Evolutionary conservation across 1,139 yeast species (phyloP).

Genomic region (Kodamaea suecica): DNA sequence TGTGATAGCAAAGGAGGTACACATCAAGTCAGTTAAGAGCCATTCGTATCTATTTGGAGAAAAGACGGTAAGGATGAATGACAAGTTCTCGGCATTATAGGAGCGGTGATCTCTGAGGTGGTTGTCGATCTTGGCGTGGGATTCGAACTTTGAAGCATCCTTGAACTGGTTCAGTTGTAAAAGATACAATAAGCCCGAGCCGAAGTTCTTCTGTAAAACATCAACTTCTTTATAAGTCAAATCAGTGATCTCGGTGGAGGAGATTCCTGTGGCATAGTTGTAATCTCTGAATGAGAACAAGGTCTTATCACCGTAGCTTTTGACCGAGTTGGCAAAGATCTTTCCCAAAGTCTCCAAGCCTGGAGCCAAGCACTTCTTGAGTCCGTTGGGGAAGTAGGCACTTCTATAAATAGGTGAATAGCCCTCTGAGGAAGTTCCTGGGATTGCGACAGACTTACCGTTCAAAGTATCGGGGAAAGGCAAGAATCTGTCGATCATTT

Average conservation of each 20-base stretch:
- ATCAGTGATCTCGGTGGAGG: conserved; percentile 13
- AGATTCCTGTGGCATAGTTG: conserved; percentile 17
- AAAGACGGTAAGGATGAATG: conserved; percentile 21
- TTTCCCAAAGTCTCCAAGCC: conserved; percentile 18
- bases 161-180: conserved; percentile 20
- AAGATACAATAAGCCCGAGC: conserved; percentile 22
- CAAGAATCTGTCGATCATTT: conserved; percentile 18
- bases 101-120: conserved; percentile 14
- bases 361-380: conserved; percentile 22
- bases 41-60: conserved; percentile 24
- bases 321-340: conserved; percentile 16
- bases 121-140: conserved; percentile 22
- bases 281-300: conserved; percentile 19
- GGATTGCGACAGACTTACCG: conserved; percentile 23
- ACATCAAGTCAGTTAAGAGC: conserved; percentile 23
- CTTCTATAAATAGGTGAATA: conserved; percentile 35
- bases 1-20: conserved; percentile 21
- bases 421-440: conserved; percentile 31
- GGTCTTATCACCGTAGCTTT: conserved; percentile 12
- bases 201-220: conserved; percentile 14
- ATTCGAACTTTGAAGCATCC: conserved; percentile 13
- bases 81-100: conserved; percentile 19
- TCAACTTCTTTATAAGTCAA: conserved; percentile 18
- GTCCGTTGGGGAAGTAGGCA: conserved; percentile 19
- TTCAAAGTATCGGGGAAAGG: conserved; percentile 22